These are phyloP conservation scores for Stylosanthes scabra DNA, from an alignment of 331 rosid species.

Conservation along the genomic window DNA sequence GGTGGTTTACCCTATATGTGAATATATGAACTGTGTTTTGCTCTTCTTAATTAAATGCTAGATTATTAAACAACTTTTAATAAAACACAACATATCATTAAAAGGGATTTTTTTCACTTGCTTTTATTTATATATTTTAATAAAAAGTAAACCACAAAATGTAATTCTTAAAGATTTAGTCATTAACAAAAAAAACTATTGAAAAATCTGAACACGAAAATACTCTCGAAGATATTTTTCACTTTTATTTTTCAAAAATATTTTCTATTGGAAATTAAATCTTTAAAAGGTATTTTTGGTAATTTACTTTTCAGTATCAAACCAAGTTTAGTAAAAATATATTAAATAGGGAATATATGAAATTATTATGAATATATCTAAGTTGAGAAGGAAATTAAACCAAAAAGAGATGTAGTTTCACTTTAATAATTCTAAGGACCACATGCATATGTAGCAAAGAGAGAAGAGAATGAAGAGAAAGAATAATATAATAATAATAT, in stretches of 20 bases:
- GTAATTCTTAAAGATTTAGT: too few species aligned
- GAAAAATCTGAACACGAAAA: too few species aligned
- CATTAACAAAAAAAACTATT: too few species aligned
- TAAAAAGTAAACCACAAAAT: too few species aligned
- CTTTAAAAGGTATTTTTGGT: too few species aligned
- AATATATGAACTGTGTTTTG: background rate
- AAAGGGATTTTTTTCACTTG: background rate
- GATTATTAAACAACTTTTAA: background rate
- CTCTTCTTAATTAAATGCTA: background rate
- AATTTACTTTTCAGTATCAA: too few species aligned
- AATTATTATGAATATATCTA: background rate
- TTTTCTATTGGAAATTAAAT: too few species aligned
- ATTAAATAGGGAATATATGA: background rate
- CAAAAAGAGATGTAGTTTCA: slow-evolving; percentile 14
- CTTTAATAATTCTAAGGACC: slow-evolving; percentile 47
- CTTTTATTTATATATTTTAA: background rate
- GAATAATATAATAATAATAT: slow-evolving; percentile 14
- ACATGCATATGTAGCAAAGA: background rate
- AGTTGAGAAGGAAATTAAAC: slow-evolving; percentile 12
- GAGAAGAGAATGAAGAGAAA: slow-evolving; percentile 1
- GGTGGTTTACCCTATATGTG: background rate
- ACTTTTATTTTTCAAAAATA: too few species aligned
- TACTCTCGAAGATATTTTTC: too few species aligned
- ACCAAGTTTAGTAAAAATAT: too few species aligned
- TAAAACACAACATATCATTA: background rate